A percentile compares a stretch with the other conserved stretches of the same genome.
These are phyloP conservation scores for Vigna radiata DNA, from an alignment of 306 rosid species.

Conservation along the genomic window DNA sequence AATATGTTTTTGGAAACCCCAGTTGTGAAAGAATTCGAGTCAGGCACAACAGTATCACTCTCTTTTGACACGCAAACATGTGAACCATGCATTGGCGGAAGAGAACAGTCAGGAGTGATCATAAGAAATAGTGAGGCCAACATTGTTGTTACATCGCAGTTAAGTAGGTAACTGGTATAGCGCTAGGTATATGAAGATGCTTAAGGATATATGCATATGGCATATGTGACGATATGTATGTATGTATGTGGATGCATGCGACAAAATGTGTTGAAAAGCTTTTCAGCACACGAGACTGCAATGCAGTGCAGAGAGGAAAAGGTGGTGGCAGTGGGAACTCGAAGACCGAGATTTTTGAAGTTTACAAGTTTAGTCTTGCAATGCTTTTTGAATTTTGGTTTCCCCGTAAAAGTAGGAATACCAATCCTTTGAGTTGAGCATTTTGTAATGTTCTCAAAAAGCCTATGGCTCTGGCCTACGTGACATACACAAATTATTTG, in stretches of 20 bases:
- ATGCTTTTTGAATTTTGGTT: slow-evolving; percentile 46
- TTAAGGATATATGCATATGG: neutral
- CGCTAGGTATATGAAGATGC: neutral
- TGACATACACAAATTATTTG: slow-evolving; percentile 26
- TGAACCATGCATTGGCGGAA: slow-evolving; percentile 49
- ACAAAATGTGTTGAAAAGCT: slow-evolving; percentile 19
- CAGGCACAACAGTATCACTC: slow-evolving; percentile 40
- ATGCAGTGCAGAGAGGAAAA: slow-evolving; percentile 39
- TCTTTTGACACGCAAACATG: slow-evolving; percentile 53
- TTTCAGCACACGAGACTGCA: slow-evolving; percentile 37
- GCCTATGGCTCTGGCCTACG: slow-evolving; percentile 19
- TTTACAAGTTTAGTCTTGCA: slow-evolving; percentile 43
- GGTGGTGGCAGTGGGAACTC: slow-evolving; percentile 41
- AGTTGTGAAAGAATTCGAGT: slow-evolving; percentile 46
- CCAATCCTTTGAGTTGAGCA: slow-evolving; percentile 26
- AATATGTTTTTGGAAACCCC: neutral
- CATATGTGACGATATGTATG: slow-evolving; percentile 1
- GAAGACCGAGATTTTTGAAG: slow-evolving; percentile 48
- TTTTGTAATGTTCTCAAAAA: slow-evolving; percentile 27
- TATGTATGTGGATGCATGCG: slow-evolving; percentile 18
- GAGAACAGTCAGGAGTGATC: slow-evolving; percentile 47
- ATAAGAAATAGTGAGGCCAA: slow-evolving; percentile 54
- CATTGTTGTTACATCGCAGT: slow-evolving; percentile 50
- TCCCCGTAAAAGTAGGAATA: slow-evolving; percentile 36
- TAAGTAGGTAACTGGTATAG: slow-evolving; percentile 49